phyloP scores from a whole-genome alignment of 805 yeast genomes.

The Ogataea salicorniae region DNA sequence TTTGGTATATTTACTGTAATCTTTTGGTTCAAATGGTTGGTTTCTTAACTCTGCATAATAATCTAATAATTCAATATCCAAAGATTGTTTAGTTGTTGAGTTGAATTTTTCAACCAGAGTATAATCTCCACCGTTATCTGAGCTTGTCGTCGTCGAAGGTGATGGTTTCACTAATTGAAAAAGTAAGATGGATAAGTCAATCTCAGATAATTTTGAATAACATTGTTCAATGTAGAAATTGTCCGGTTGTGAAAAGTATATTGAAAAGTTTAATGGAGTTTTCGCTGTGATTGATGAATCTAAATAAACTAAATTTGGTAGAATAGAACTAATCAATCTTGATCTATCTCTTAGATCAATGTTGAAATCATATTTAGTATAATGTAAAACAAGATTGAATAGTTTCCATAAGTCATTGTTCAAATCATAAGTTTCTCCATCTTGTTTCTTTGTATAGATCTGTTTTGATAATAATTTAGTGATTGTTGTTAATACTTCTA shows the following conservation, averaged over 20 bases:
- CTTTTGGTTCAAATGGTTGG: slow-evolving; percentile 34
- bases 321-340: slow-evolving; percentile 59
- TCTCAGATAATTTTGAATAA: slow-evolving; percentile 18
- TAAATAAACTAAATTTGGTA: slow-evolving; percentile 38
- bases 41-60: slow-evolving; percentile 26
- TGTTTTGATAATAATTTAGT: slow-evolving; percentile 65
- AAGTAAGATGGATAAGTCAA: slow-evolving; percentile 27
- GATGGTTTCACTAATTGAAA: slow-evolving; percentile 27
- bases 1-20: slow-evolving; percentile 31
- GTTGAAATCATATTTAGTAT: slow-evolving; percentile 67
- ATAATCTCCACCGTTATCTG: not conserved
- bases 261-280: slow-evolving; percentile 14
- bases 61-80: slow-evolving; percentile 21
- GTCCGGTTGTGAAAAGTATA: slow-evolving; percentile 10
- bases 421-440: slow-evolving; percentile 28
- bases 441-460: slow-evolving; percentile 36
- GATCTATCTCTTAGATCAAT: slow-evolving; percentile 84
- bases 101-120: not conserved
- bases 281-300: slow-evolving; percentile 23
- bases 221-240: slow-evolving; percentile 11
- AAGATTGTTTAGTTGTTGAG: slow-evolving; percentile 6
- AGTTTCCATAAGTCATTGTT: slow-evolving; percentile 40
- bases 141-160: slow-evolving; percentile 7
- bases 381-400: slow-evolving; percentile 55
- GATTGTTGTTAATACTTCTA: slow-evolving; percentile 66